phyloP scores from a whole-genome alignment of 2,329 filamentous ascomycete species.

The Sporothrix brunneoviolacea region DNA sequence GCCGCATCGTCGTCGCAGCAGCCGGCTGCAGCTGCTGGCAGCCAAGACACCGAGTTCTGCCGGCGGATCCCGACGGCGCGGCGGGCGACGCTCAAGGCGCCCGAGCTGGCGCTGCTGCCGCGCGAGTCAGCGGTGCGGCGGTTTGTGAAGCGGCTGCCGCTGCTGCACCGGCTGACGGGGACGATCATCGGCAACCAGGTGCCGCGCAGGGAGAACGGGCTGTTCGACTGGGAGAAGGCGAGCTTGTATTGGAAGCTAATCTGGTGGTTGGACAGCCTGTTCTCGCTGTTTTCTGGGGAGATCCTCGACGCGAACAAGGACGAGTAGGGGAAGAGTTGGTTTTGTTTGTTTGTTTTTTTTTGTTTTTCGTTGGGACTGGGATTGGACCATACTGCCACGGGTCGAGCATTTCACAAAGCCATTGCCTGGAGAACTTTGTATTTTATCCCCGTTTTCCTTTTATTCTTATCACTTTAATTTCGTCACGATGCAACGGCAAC shows the following conservation, averaged over 20 bases:
- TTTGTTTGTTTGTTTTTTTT: not conserved
- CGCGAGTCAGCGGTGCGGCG: constrained; percentile 60
- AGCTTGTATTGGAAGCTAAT: constrained; percentile 63
- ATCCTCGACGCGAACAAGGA: constrained; percentile 53
- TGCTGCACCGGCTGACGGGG: constrained; percentile 65
- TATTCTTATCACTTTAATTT: not conserved
- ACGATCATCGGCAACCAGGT: constrained; percentile 70
- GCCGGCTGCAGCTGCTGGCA: not conserved
- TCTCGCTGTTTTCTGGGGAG: constrained; percentile 53
- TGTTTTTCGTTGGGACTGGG: too few species aligned
- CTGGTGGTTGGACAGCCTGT: constrained; percentile 54
- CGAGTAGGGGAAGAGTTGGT: constrained; percentile 28
- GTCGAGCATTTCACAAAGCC: too few species aligned
- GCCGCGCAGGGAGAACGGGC: constrained; percentile 63
- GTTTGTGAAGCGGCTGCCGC: constrained; percentile 57
- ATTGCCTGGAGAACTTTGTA: too few species aligned
- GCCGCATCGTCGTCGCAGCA: constrained; percentile 8
- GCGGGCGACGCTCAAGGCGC: constrained; percentile 57
- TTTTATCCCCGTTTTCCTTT: not conserved
- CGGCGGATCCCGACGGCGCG: constrained; percentile 61
- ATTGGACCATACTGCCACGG: too few species aligned
- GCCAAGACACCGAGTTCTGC: constrained; percentile 41
- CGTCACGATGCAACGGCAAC: constrained; percentile 1
- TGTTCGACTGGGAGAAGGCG: constrained; percentile 67
- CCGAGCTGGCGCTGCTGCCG: constrained; percentile 64